Base-by-base conservation (phyloP, 768 basidiomycete species). In the Lactarius evosmus region DNA sequence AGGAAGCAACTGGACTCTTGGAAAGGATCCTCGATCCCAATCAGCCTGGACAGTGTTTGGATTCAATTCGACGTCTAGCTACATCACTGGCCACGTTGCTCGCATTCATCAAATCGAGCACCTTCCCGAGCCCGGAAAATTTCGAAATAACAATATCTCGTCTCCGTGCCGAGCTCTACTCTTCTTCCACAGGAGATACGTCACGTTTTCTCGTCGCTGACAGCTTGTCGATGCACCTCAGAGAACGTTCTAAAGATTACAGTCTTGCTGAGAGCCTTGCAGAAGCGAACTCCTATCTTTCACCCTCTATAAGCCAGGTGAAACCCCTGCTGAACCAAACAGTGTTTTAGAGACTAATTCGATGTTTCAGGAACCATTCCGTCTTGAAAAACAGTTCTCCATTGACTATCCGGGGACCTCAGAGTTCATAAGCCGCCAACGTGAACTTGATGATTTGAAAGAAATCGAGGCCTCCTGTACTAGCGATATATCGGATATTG, bases 391-490 rank as follows among this genome's bases (percentile, higher is more conserved):
- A 17, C 30, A n/a, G 40, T 51, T 60, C 30, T 14, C 4, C 1
- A 49, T 9, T 16, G 33, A 51, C 9, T 29, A 29, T 7, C 29
- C 38, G 4, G 51, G 27, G 19, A 40, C 38, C 17, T 12, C 16
- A n/a, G 30, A 32, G 29, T 38, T 52, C 9, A 16, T n/a, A 19
- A 53, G 27, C 7, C 53, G 16, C 17, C 30, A 52, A 27, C 49
- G 53, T 16, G 51, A 53, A 14, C 51, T 60, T 11, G 51, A 38
- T 4, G 25, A 51, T 16, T 60, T 51, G 59, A 53, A 60, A 25
- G 51, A 60, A n/a, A 30, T 36, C 17, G 53, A 60, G 30, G 40
- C 53, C 22, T 60, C 36, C 16, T 38, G 59, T 16, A 53, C 59
- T 0, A 38, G 38, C 51, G 30, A 60, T n/a, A 7, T 53, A 5